Conservation (phyloP, 2,329 filamentous ascomycete species). For the Monosporascus sp. region DNA sequence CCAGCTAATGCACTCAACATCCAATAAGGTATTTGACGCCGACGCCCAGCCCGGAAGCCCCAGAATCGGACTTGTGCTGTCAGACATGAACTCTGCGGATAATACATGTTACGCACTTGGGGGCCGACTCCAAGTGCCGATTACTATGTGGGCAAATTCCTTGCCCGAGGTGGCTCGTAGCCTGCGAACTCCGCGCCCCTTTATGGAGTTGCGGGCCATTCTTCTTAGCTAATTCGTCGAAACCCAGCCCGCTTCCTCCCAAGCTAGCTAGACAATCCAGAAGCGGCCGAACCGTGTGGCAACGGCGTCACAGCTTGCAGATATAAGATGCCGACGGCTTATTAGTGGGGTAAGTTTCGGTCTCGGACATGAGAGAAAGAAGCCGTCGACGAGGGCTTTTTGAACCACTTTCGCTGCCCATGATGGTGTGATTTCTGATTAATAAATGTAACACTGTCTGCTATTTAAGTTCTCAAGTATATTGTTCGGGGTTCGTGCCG, state of each 20-base stretch:
- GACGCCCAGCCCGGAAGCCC: background rate
- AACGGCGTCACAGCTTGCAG: background rate
- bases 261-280: background rate
- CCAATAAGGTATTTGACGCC: background rate
- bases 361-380: background rate
- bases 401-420: background rate
- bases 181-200: background rate
- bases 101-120: background rate
- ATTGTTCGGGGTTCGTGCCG: background rate
- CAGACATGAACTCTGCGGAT: background rate
- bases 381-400: background rate
- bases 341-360: background rate
- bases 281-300: background rate
- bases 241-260: background rate
- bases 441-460: no score
- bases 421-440: no score
- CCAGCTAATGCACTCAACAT: background rate
- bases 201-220: background rate
- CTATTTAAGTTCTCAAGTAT: no score
- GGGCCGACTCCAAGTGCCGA: background rate
- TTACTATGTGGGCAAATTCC: background rate
- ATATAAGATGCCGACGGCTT: background rate
- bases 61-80: no score
- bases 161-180: background rate
- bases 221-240: background rate